Percentiles rank a stretch among this genome's conserved stretches.
Conservation (phyloP, 768 basidiomycete genomes). For the Mycena vitilis region DNA sequence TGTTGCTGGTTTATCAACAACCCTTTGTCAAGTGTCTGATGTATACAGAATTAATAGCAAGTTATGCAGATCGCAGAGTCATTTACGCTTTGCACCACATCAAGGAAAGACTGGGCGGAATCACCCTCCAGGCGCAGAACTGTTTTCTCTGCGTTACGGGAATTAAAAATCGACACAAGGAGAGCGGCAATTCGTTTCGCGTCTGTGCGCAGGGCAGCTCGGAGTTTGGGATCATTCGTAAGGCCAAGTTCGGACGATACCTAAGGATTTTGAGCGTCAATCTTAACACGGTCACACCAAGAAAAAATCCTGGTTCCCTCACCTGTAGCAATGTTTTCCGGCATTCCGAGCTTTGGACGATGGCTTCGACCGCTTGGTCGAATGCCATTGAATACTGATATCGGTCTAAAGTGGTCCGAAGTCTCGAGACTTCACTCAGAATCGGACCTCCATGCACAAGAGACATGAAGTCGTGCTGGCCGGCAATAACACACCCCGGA, state of each 20-base stretch:
- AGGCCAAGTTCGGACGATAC: slow-evolving; percentile 5
- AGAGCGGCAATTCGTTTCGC: slow-evolving; percentile 8
- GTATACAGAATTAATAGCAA: too few relatives aligned
- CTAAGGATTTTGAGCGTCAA: too few relatives aligned
- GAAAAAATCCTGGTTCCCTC: too few relatives aligned
- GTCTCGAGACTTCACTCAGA: too few relatives aligned
- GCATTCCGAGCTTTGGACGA: slow-evolving; percentile 20
- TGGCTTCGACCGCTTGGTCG: slow-evolving; percentile 4
- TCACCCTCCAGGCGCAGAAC: slow-evolving; percentile 4
- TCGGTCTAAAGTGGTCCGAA: neutral
- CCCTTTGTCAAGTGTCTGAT: slow-evolving; percentile 14
- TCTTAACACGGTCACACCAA: too few relatives aligned
- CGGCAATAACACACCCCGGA: too few relatives aligned
- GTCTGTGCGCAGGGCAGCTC: slow-evolving; percentile 6
- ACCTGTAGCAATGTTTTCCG: slow-evolving; percentile 22
- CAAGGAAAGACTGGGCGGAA: slow-evolving; percentile 14
- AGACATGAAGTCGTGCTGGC: too few relatives aligned
- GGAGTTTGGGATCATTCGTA: slow-evolving; percentile 1
- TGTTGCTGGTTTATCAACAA: slow-evolving; percentile 2
- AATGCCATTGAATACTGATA: slow-evolving; percentile 6
- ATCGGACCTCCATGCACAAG: too few relatives aligned
- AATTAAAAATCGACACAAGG: neutral
- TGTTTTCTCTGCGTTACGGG: neutral
- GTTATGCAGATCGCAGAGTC: neutral
- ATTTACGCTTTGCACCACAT: slow-evolving; percentile 14